phyloP scores from a whole-genome alignment of 129 eudicot genomes.

The Centella asiatica region DNA sequence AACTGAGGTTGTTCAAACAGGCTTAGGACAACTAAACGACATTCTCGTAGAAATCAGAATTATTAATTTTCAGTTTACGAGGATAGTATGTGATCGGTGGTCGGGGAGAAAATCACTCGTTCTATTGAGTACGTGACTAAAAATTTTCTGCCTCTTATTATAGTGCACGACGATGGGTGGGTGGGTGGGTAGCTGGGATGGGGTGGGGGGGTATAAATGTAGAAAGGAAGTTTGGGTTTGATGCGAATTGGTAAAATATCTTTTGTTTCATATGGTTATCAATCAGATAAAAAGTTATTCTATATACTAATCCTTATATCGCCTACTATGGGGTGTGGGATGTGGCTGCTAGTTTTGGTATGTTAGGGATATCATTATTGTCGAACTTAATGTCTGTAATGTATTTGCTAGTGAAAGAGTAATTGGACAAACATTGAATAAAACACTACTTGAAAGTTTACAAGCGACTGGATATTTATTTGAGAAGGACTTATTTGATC shows the following conservation, averaged over 20 bases:
- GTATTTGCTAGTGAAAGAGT: too few species aligned
- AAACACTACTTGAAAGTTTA: too few species aligned
- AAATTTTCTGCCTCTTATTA: conserved; percentile 16
- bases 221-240: conserved; percentile 22
- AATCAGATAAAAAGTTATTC: conserved; percentile 4
- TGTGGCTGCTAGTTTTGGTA: too few species aligned
- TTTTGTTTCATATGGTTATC: conserved; percentile 14
- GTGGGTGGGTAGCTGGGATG: too few species aligned
- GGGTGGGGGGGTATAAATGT: conserved; percentile 15
- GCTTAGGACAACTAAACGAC: conserved; percentile 16
- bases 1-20: conserved; percentile 22
- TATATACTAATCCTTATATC: too few species aligned
- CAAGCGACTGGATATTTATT: too few species aligned
- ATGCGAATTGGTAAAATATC: conserved; percentile 23
- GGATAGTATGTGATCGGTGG: conserved; percentile 15
- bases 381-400: too few species aligned
- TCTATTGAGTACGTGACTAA: conserved; percentile 17
- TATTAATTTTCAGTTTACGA: conserved; percentile 21
- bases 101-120: conserved; percentile 13
- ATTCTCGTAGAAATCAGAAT: conserved; percentile 15
- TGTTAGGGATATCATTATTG: too few species aligned
- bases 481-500: too few species aligned
- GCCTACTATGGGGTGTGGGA: too few species aligned
- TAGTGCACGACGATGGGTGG: conserved; percentile 17
- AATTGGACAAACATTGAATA: too few species aligned